A percentile compares a stretch with the other conserved stretches of the same genome.
These are phyloP conservation scores for Ambrosia hybrid DNA, from an alignment of 140 eudicot genomes.

Conservation along the genomic window DNA sequence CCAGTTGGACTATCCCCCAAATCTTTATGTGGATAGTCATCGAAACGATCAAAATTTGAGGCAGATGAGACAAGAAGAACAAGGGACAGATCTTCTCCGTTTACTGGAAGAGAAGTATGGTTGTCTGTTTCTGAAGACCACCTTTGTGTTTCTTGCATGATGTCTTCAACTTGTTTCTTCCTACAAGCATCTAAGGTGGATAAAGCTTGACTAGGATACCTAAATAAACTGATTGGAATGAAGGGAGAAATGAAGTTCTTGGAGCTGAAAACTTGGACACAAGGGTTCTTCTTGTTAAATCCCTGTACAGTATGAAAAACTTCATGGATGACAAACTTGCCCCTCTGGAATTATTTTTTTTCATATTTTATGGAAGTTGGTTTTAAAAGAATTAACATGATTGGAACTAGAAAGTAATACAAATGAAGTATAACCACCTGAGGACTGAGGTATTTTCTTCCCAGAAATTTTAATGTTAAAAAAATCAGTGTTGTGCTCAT, in stretches of 20 bases:
- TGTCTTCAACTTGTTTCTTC: slow-evolving; percentile 42
- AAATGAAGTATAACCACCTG: too few species aligned
- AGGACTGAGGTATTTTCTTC: not conserved
- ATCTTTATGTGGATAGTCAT: slow-evolving; percentile 35
- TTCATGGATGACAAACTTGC: slow-evolving; percentile 16
- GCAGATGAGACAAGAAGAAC: slow-evolving; percentile 61
- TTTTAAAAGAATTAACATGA: too few species aligned
- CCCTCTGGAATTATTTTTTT: not conserved
- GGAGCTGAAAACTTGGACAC: slow-evolving; percentile 80
- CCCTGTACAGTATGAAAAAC: slow-evolving; percentile 51
- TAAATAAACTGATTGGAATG: slow-evolving; percentile 53
- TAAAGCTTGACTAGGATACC: slow-evolving; percentile 45
- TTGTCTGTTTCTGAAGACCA: slow-evolving; percentile 35
- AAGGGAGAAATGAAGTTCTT: slow-evolving; percentile 45
- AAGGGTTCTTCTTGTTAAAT: slow-evolving; percentile 49
- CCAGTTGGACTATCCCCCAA: slow-evolving; percentile 31
- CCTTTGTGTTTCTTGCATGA: slow-evolving; percentile 53
- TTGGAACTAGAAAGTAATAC: too few species aligned
- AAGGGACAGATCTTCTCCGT: slow-evolving; percentile 54
- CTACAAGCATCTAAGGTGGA: slow-evolving; percentile 25
- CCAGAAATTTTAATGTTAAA: too few species aligned
- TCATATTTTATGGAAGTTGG: not conserved
- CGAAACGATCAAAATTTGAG: slow-evolving; percentile 32
- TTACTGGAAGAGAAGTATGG: slow-evolving; percentile 28
- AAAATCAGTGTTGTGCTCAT: not conserved